Evolutionary conservation across 768 basidiomycete species (phyloP).

Genomic region (Psilocybe cubensis): DNA sequence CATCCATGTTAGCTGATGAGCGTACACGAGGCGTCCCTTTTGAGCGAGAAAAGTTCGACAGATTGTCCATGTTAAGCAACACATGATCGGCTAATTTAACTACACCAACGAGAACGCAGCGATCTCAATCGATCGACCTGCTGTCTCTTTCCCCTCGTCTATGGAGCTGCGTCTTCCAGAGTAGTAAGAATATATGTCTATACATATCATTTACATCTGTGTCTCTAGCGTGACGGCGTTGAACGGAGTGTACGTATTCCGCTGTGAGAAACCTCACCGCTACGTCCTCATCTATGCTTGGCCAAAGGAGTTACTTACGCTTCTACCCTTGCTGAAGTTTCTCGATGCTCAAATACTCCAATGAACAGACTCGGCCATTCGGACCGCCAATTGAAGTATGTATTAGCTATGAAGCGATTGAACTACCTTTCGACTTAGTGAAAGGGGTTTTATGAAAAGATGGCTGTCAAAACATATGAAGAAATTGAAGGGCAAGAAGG

Average conservation of each 20-base stretch:
- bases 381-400: too few species aligned
- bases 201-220: neutral
- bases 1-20: neutral
- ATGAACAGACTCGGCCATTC: too few species aligned
- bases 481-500: neutral
- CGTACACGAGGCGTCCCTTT: constrained; percentile 9
- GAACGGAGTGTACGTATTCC: neutral
- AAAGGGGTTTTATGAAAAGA: neutral
- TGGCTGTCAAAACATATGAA: neutral
- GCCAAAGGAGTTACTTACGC: too few species aligned
- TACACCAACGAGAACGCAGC: neutral
- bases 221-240: neutral
- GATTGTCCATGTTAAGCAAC: neutral
- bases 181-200: neutral
- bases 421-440: neutral
- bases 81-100: constrained; percentile 12
- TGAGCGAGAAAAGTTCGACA: neutral
- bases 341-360: too few species aligned
- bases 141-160: neutral
- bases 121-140: constrained; percentile 8
- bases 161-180: neutral
- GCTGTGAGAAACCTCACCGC: neutral
- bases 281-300: too few species aligned
- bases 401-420: too few species aligned
- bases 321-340: too few species aligned